Percentiles rank a stretch among this genome's conserved stretches.
These are phyloP conservation scores for Immersiporthe knoxdaviesiana DNA, from an alignment of 2,329 filamentous ascomycete genomes.

Conservation along the genomic window DNA sequence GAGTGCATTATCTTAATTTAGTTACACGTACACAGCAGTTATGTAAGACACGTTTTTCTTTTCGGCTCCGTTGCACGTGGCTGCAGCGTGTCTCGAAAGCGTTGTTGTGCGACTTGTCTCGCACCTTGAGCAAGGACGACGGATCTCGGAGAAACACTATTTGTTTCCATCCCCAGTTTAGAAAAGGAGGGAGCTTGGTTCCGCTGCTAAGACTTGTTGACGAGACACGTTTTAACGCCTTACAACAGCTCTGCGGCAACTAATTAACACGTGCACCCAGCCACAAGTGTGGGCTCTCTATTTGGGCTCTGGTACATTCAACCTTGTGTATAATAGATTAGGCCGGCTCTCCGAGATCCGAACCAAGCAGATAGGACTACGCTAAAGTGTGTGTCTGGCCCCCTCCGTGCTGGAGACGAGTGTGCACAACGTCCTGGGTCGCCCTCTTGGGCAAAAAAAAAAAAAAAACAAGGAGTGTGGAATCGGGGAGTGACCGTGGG, in stretches of 20 bases:
- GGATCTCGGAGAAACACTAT: neutral
- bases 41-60: constrained; percentile 20
- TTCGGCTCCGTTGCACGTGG: constrained; percentile 7
- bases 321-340: neutral
- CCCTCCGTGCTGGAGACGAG: neutral
- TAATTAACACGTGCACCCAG: neutral
- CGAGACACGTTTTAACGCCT: neutral
- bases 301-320: neutral
- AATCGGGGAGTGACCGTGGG: too few relatives aligned
- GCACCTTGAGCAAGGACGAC: neutral
- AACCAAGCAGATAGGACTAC: neutral
- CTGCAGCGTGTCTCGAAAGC: constrained; percentile 14
- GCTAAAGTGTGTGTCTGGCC: neutral
- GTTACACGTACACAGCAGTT: constrained; percentile 1
- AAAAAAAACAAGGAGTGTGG: too few relatives aligned
- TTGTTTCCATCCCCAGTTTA: neutral
- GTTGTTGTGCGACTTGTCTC: constrained; percentile 2
- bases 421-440: neutral
- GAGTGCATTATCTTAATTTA: neutral
- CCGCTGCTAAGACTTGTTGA: neutral
- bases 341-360: neutral
- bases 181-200: too few relatives aligned
- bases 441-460: neutral
- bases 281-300: neutral
- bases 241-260: neutral